phyloP scores from a whole-genome alignment of 768 basidiomycete genomes.

The Termitomyces sp. region DNA sequence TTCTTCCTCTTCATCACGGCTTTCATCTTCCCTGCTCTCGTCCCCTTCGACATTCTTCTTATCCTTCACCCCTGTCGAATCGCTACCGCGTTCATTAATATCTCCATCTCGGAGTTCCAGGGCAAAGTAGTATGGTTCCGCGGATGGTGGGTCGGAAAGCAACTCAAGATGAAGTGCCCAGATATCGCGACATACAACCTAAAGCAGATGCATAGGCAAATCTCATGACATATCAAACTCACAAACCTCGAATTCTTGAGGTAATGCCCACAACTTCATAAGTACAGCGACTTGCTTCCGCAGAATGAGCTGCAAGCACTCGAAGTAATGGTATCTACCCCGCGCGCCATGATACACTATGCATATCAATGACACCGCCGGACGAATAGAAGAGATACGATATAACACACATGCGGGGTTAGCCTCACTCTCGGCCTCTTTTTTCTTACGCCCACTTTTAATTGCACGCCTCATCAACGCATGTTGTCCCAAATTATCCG shows the following conservation, averaged over 20 bases:
- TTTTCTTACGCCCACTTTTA: slow-evolving; percentile 51
- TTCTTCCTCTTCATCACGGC: slow-evolving; percentile 1
- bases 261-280: slow-evolving; percentile 60
- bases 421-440: slow-evolving; percentile 40
- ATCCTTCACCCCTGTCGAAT: neutral
- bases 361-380: neutral
- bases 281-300: slow-evolving; percentile 70
- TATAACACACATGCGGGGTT: slow-evolving; percentile 49
- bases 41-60: slow-evolving; percentile 10
- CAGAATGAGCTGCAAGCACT: slow-evolving; percentile 78
- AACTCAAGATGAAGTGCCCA: slow-evolving; percentile 73
- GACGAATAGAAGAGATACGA: neutral
- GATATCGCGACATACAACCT: slow-evolving; percentile 75
- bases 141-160: slow-evolving; percentile 50
- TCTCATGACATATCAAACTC: slow-evolving; percentile 1
- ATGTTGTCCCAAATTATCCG: slow-evolving; percentile 58
- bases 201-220: neutral
- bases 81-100: neutral
- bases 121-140: slow-evolving; percentile 52
- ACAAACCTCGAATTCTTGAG: slow-evolving; percentile 71
- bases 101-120: slow-evolving; percentile 22
- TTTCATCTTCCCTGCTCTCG: slow-evolving; percentile 9
- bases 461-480: slow-evolving; percentile 59
- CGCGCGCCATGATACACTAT: slow-evolving; percentile 81
- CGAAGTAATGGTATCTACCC: slow-evolving; percentile 75